These are phyloP conservation scores for Fonsecaea pedrosoi DNA, from an alignment of 2,329 filamentous ascomycete species.

Conservation along the genomic window DNA sequence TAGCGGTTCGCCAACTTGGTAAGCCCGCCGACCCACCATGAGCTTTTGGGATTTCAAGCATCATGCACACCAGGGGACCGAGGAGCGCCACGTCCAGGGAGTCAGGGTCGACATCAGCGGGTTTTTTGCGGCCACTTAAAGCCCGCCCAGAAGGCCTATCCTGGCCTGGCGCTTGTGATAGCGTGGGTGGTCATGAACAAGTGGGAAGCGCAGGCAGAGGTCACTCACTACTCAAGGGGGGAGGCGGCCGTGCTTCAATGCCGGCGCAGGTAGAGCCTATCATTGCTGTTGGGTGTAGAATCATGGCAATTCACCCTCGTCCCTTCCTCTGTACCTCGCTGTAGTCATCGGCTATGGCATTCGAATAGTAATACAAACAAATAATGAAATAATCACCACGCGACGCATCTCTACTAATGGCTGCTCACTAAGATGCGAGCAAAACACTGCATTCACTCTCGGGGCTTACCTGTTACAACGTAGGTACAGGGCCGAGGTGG, in stretches of 20 bases:
- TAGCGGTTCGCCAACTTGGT: conserved; percentile 12
- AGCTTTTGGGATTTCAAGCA: conserved; percentile 11
- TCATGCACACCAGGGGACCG: conserved; percentile 12
- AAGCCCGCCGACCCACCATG: background rate
- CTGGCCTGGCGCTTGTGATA: conserved; percentile 9
- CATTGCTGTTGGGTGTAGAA: conserved; percentile 5
- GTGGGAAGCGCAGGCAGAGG: conserved; percentile 4
- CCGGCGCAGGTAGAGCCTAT: background rate
- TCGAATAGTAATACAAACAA: conserved; percentile 17
- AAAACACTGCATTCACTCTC: background rate
- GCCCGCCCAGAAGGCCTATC: background rate
- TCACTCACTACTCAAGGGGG: background rate
- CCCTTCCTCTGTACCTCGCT: background rate
- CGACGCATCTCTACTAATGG: background rate
- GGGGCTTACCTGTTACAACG: background rate
- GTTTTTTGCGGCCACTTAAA: conserved; percentile 9
- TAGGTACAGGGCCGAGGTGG: background rate
- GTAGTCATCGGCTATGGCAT: conserved; percentile 13
- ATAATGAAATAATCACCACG: conserved; percentile 17
- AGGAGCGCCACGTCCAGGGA: conserved; percentile 14
- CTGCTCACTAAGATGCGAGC: background rate
- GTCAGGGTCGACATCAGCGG: conserved; percentile 21
- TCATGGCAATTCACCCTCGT: background rate
- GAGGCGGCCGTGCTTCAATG: background rate
- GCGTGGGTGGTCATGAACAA: conserved; percentile 19